These are phyloP conservation scores for Yarrowia bubula DNA, from an alignment of 805 yeast species.

Conservation along the genomic window DNA sequence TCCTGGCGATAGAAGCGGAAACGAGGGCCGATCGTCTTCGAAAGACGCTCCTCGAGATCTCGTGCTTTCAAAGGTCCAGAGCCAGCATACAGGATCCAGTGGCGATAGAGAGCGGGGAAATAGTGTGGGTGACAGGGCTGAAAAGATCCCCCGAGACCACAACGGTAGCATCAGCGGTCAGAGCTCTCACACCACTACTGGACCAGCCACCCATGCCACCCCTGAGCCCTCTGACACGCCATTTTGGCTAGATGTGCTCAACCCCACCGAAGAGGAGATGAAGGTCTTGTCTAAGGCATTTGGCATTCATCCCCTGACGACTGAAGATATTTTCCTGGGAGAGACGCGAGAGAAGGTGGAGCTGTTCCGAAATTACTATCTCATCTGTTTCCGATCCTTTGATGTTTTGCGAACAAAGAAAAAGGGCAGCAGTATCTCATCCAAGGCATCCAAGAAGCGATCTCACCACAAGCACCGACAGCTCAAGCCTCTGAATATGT, in stretches of 20 bases:
- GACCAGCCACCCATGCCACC: neutral
- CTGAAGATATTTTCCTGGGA: slow-evolving; percentile 90
- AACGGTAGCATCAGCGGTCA: slow-evolving; percentile 6
- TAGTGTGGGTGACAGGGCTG: neutral
- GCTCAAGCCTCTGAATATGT: slow-evolving; percentile 86
- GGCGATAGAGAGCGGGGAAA: slow-evolving; percentile 7
- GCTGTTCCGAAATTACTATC: slow-evolving; percentile 82
- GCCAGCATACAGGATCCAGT: slow-evolving; percentile 12
- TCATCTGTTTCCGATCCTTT: slow-evolving; percentile 84
- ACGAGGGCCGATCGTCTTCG: neutral
- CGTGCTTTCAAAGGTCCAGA: neutral
- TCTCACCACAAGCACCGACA: slow-evolving; percentile 37
- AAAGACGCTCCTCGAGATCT: slow-evolving; percentile 7
- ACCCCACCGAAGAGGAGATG: slow-evolving; percentile 97
- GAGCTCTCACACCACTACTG: slow-evolving; percentile 1
- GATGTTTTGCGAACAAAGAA: slow-evolving; percentile 50
- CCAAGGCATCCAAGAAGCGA: slow-evolving; percentile 80
- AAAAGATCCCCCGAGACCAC: neutral
- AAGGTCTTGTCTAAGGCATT: slow-evolving; percentile 84
- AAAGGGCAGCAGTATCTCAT: slow-evolving; percentile 5
- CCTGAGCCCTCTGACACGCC: slow-evolving; percentile 47
- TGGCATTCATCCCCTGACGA: slow-evolving; percentile 93
- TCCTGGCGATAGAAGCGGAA: slow-evolving; percentile 8
- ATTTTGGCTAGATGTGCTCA: slow-evolving; percentile 89
- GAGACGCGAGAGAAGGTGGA: slow-evolving; percentile 96